Percentiles rank a stretch among this genome's conserved stretches.
These are phyloP conservation scores for Geotrichum restrictum DNA, from an alignment of 1,139 yeast genomes.

Conservation along the genomic window DNA sequence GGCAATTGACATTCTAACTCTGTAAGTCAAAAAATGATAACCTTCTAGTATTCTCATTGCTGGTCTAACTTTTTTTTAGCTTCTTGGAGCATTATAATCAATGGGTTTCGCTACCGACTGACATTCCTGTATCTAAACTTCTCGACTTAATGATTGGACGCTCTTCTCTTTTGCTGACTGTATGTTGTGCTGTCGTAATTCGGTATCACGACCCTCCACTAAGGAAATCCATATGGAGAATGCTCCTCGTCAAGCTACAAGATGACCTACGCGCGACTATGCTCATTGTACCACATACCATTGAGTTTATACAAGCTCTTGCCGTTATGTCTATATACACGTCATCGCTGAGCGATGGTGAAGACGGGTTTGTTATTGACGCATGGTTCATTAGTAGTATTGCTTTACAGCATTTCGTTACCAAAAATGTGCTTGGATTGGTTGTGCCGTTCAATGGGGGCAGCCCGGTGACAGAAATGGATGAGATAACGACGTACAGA, in stretches of 20 bases:
- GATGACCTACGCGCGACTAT: slow-evolving; percentile 48
- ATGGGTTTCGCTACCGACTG: slow-evolving; percentile 72
- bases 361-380: slow-evolving; percentile 49
- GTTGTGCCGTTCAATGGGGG: slow-evolving; percentile 36
- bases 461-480: slow-evolving; percentile 46
- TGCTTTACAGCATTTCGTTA: slow-evolving; percentile 56
- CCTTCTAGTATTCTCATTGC: no score
- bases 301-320: slow-evolving; percentile 64
- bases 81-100: slow-evolving; percentile 68
- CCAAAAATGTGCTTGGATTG: slow-evolving; percentile 43
- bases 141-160: slow-evolving; percentile 50
- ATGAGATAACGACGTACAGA: slow-evolving; percentile 51
- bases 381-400: slow-evolving; percentile 60
- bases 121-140: slow-evolving; percentile 48
- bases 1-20: slow-evolving; percentile 48
- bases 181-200: slow-evolving; percentile 60
- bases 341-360: slow-evolving; percentile 52
- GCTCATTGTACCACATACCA: slow-evolving; percentile 43
- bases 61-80: slow-evolving; percentile 29
- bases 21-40: neutral
- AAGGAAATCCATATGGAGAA: slow-evolving; percentile 40
- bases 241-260: slow-evolving; percentile 39
- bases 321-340: slow-evolving; percentile 62
- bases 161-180: slow-evolving; percentile 61
- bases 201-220: slow-evolving; percentile 47